Evolutionary conservation across 208 protist species (phyloP).

Genomic region (Acanthamoeba triangularis): DNA sequence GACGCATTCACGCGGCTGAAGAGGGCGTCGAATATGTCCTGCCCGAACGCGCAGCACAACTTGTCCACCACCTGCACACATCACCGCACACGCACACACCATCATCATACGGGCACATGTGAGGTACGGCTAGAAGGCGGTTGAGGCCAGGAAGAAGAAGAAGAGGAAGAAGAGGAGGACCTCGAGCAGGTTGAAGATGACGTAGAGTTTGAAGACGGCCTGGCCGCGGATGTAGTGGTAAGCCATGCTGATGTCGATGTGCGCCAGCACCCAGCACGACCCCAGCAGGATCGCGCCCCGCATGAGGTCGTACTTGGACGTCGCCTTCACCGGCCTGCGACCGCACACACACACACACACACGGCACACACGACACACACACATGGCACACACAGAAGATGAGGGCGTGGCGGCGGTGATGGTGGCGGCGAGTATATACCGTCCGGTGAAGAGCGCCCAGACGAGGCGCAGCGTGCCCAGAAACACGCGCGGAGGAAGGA

Average conservation of each 20-base stretch:
- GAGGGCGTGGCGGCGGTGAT: too few relatives aligned
- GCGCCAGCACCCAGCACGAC: slow-evolving; percentile 77
- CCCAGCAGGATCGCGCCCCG: slow-evolving; percentile 77
- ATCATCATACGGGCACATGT: slow-evolving; percentile 78
- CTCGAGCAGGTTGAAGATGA: slow-evolving; percentile 96
- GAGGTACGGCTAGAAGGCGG: too few relatives aligned
- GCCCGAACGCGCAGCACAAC: slow-evolving; percentile 94
- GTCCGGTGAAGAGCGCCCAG: background rate
- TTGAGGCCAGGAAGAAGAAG: too few relatives aligned
- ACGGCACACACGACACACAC: too few relatives aligned
- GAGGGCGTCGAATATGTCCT: slow-evolving; percentile 95
- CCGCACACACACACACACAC: background rate
- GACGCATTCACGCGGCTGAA: slow-evolving; percentile 79
- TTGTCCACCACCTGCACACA: slow-evolving; percentile 91
- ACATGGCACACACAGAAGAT: too few relatives aligned
- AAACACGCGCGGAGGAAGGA: slow-evolving; percentile 86
- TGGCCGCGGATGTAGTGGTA: slow-evolving; percentile 95
- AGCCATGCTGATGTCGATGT: slow-evolving; percentile 89
- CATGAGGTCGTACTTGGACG: slow-evolving; percentile 80
- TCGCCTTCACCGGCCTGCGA: background rate
- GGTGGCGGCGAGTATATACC: too few relatives aligned
- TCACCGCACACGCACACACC: background rate
- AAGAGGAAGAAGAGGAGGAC: too few relatives aligned
- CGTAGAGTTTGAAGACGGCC: slow-evolving; percentile 96
- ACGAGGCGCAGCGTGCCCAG: slow-evolving; percentile 44